Evolutionary conservation across 257 asterid species (phyloP).

Genomic region (Salvia splendens): DNA sequence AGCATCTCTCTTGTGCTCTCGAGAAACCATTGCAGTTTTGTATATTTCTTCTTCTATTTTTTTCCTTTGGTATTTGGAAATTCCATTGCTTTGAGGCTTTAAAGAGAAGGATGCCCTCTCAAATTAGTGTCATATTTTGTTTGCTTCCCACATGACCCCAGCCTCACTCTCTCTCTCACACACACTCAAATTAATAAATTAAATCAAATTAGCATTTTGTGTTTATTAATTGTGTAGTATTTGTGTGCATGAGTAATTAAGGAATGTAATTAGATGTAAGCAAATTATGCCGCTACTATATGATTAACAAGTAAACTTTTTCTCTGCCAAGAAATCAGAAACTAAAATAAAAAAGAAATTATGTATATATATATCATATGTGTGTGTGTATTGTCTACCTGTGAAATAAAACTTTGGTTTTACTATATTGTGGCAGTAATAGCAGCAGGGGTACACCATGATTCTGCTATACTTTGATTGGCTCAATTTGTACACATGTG

Average conservation of each 20-base stretch:
- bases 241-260: neutral
- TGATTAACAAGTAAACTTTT: slow-evolving; percentile 21
- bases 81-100: slow-evolving; percentile 34
- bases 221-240: neutral
- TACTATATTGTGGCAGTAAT: slow-evolving; percentile 27
- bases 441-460: slow-evolving; percentile 29
- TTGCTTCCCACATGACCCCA: slow-evolving; percentile 52
- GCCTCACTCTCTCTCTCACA: slow-evolving; percentile 35
- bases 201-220: neutral
- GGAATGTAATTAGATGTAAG: neutral
- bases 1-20: slow-evolving; percentile 55
- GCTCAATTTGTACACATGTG: slow-evolving; percentile 40
- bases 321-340: slow-evolving; percentile 24
- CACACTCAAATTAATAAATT: neutral
- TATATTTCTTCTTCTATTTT: neutral
- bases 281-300: slow-evolving; percentile 16
- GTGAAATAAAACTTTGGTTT: slow-evolving; percentile 29
- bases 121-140: slow-evolving; percentile 59
- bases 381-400: neutral
- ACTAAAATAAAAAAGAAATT: neutral
- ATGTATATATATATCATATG: neutral
- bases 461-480: slow-evolving; percentile 32
- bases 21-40: slow-evolving; percentile 53
- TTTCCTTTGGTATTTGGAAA: neutral
- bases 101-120: slow-evolving; percentile 52